Evolutionary conservation across 352 stramenopile species (phyloP), one percentile per base, ranked within the genome.

Genomic region (Salisapilia sapeloensis): DNA sequence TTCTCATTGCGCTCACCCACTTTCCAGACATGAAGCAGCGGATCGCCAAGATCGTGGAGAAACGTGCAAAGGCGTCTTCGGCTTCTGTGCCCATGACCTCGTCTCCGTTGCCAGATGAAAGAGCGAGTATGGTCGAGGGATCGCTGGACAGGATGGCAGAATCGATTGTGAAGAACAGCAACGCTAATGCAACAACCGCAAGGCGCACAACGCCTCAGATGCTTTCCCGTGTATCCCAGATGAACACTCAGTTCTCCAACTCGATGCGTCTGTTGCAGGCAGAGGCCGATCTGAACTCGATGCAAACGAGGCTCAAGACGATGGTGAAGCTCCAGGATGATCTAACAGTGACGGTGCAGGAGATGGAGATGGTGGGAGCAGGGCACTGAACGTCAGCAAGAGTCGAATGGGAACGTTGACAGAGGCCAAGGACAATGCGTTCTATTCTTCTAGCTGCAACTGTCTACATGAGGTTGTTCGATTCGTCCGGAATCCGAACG

Each of bases 381-480:
- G 28, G 19, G 28, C 19, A 20, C 28, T 33, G 19, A 8, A 2
- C 24, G 22, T 17, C 10, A 18, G 5, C 30, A n/a, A 11, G 27
- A 13, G 15, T 25, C 10, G 31, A 27, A 23, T 19, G 27, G 2
- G 27, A 13, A 8, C 31, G 7, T 18, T 36, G 17, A 24, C 15
- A 2, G 8, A 16, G 12, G 31, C 31, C 10, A 13, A 20, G 10
- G 4, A 13, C 8, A n/a, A 19, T 22, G 16, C 21, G 15, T 27
- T 36, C 16, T 40, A 33, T 4, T 25, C 47, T 25, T 26, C 35
- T 29, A 42, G n/a, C n/a, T n/a, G n/a, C n/a, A 48, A 20, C 41
- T 33, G 21, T 62, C 48, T 78, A 92, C 57, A 93, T 78, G 59
- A 93, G 75, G 46, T 87, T 92, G 48, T 90, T 80, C 14, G 50